Conservation (phyloP, 1,139 yeast genomes). For the Geotrichum australiense region DNA sequence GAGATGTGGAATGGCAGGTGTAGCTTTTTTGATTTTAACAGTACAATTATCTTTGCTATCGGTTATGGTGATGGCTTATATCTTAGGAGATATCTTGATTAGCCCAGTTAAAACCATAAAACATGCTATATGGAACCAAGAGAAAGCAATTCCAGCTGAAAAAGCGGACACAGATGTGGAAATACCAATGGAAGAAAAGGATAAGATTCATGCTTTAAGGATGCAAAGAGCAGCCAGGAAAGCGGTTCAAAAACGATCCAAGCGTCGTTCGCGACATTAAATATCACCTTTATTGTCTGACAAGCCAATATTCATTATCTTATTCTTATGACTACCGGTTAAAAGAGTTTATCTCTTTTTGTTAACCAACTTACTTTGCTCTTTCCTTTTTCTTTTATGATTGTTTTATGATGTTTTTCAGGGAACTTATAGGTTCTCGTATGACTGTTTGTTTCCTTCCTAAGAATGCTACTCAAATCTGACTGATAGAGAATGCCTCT, state of each 20-base stretch:
- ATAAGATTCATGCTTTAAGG: conserved; percentile 8
- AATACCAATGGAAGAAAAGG: conserved; percentile 7
- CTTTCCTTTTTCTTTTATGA: no score
- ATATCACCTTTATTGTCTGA: no score
- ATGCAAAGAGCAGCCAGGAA: conserved; percentile 14
- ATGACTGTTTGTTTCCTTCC: no score
- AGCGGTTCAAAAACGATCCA: conserved; percentile 10
- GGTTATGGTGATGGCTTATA: conserved; percentile 27
- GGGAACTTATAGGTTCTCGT: no score
- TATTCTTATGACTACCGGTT: no score
- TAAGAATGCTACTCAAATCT: no score
- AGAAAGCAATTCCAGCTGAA: neutral
- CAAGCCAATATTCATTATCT: no score
- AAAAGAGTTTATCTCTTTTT: no score
- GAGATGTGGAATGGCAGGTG: conserved; percentile 17
- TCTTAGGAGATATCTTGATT: conserved; percentile 26
- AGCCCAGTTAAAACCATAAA: conserved; percentile 9
- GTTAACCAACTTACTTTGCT: no score
- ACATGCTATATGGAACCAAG: no score
- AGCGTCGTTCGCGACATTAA: neutral
- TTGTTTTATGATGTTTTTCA: no score
- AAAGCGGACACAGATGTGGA: neutral
- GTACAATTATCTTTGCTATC: conserved; percentile 27
- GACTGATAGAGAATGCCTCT: no score
- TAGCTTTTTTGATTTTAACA: conserved; percentile 23